Evolutionary conservation across 2,329 filamentous ascomycete genomes (phyloP), one percentile per base, ranked within the genome.

Genomic region (Trichothecium roseum): DNA sequence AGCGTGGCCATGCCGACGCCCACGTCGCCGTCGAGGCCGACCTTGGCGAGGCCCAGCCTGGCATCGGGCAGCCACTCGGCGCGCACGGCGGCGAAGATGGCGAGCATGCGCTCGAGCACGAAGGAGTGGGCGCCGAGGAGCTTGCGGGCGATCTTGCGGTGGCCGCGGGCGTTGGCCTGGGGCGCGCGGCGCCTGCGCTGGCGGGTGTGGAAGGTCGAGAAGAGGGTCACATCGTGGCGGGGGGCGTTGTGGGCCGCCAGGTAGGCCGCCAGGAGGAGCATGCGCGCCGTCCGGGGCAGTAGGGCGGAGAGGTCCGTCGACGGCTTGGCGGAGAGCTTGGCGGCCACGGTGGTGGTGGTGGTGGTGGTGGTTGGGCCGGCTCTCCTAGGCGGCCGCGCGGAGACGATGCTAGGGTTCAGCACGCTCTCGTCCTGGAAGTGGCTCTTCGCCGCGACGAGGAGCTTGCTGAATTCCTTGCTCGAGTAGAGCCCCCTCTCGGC

Each of bases 221-320:
- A 91, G 50, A 85, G 75, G 2, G 75, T 68, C 4, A 75, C 62
- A 54, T 91, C 84, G 50, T 83, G 75, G n/a, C 76, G 71, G 2
- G 81, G 62, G 12, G 81, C 74, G 53, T 88, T 91, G 66, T 85
- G 84, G 2, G 82, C 86, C 35, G 84, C 81, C 3, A 91, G 73
- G 57, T 91, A 91, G 4, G 84, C 80, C 26, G 84, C 76, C 18
- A 87, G 68, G 9, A 91, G 72, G 18, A 89, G 68, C 36, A 84
- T 72, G 28, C 83, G 80, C 3, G 84, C 79, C 34, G 79, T 82
- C 36, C 78, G 79, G 1, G 84, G 84, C 5, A 91, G 67, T 4
- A 76, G 63, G 17, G 63, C 53, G 2, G 70, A 64, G 4, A 80
- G 65, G 42, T 72, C 69, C 2, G 60, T 55, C 3, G 45, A 40